phyloP scores from a whole-genome alignment of 306 rosid species.

The Vigna reflexopilosa region DNA sequence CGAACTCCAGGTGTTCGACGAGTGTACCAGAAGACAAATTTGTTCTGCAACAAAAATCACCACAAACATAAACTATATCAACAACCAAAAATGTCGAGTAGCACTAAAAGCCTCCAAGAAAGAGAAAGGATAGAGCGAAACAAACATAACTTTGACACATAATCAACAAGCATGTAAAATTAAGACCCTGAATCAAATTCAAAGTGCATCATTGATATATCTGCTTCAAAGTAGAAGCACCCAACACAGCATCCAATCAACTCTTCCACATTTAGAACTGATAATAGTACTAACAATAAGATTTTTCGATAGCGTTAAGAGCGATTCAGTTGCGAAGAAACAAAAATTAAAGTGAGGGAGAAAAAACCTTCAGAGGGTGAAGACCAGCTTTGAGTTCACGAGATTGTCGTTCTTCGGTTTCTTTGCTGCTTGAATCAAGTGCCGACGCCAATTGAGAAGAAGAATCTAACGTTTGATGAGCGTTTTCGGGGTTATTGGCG shows the following conservation, averaged over 20 bases:
- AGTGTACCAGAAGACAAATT: conserved; percentile 92
- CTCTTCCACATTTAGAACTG: conserved; percentile 15
- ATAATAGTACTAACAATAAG: neutral
- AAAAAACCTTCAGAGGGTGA: conserved; percentile 55
- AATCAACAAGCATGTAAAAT: conserved; percentile 14
- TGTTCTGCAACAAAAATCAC: conserved; percentile 58
- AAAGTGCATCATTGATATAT: neutral
- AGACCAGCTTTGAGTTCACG: conserved; percentile 59
- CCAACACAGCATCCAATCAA: neutral
- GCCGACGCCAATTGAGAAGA: conserved; percentile 41
- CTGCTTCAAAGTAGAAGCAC: neutral
- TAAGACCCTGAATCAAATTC: conserved; percentile 4
- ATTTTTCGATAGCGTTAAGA: neutral
- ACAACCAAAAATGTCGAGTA: conserved; percentile 18
- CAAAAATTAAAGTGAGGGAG: neutral
- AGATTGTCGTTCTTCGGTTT: conserved; percentile 53
- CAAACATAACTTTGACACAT: conserved; percentile 11
- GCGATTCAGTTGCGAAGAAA: conserved; percentile 1
- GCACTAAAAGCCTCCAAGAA: neutral
- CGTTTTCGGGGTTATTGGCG: conserved; percentile 31
- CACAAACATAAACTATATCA: conserved; percentile 32
- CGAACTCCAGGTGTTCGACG: conserved; percentile 92
- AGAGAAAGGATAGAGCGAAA: neutral
- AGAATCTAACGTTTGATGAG: conserved; percentile 34
- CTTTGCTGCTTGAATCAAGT: conserved; percentile 44